Evolutionary conservation across 2,329 filamentous ascomycete genomes (phyloP).

Genomic region (Fusarium sp.): DNA sequence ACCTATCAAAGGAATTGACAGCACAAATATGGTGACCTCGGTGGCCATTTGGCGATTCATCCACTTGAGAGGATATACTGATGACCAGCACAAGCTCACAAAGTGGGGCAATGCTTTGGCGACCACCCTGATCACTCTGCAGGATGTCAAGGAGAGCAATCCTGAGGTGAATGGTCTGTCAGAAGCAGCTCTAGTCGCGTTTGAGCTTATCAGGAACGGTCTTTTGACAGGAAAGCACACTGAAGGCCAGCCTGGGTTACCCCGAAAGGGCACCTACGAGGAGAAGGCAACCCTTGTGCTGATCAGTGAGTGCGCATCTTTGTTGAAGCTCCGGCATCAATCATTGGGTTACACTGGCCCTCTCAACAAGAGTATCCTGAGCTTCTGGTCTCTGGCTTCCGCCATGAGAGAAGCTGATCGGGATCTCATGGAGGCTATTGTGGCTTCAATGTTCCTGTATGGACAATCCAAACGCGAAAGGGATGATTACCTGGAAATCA

Average conservation of each 20-base stretch:
- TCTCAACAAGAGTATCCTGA: conserved; percentile 87
- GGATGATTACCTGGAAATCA: conserved; percentile 74
- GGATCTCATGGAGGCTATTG: conserved; percentile 84
- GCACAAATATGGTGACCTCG: conserved; percentile 72
- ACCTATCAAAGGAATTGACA: conserved; percentile 70
- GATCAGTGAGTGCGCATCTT: conserved; percentile 85
- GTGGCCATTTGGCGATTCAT: conserved; percentile 90
- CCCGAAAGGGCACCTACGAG: conserved; percentile 69
- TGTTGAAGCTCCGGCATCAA: conserved; percentile 84
- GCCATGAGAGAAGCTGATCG: conserved; percentile 82
- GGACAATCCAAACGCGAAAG: conserved; percentile 80
- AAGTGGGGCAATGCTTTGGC: conserved; percentile 84
- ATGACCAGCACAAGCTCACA: conserved; percentile 82
- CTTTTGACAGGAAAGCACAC: conserved; percentile 78
- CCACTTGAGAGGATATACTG: conserved; percentile 86
- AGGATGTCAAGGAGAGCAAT: conserved; percentile 61
- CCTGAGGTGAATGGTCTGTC: conserved; percentile 66
- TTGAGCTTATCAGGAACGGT: conserved; percentile 84
- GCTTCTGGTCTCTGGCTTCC: conserved; percentile 85
- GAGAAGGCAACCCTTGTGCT: conserved; percentile 84
- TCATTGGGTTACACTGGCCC: conserved; percentile 93
- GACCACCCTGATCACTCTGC: conserved; percentile 71
- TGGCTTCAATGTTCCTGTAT: conserved; percentile 82
- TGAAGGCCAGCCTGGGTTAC: conserved; percentile 65
- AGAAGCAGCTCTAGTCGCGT: conserved; percentile 83